Base-by-base conservation (phyloP, 148 eudicot species). In the Amaranthus cruentus region DNA sequence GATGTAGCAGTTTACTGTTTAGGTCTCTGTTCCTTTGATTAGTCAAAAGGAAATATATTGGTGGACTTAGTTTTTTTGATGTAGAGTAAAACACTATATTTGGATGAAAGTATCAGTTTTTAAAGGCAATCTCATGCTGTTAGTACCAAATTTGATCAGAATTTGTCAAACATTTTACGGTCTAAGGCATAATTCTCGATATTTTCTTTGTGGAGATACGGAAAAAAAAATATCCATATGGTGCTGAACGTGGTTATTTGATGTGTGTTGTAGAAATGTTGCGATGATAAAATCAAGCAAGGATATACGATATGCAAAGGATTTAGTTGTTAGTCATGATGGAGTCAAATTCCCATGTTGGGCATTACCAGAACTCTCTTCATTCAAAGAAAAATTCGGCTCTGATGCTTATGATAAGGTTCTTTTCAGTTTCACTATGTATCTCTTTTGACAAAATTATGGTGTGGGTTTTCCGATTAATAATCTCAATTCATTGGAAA, bases 291-390 rank as follows among this genome's bases (percentile, higher is more conserved):
- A 96, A 76, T 96, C 99, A 3, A 89, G 88, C 85, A 92, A 86
- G 81, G 99, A 96, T 69, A 85, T 69, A 0, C 75, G 97, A 52
- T 96, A 96, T 60, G 99, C 96, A 0, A 66, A 69, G 5, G 96
- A 96, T 85, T 88, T 92, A 46, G 99, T 89, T 18, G 99, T 96
- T 68, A 80, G 94, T 9, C 99, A 96, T 63, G 99, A 96, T 68
- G 99, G 99, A 8, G 80, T 83, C 0, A 89, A 83, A 67, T 90
- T 88, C 62, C 97, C 99, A 0, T 96, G 97, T 51, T 96, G 92
- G 90, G 85, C 97, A 5, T 61, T 96, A 79, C 83, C 89, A 0
- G 81, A 90, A 76, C 87, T 92, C 4, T 72, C 84, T 74, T 85
- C 84, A 3, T 90, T 96, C 44, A 81, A 78, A 66, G 83, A 84